These are phyloP conservation scores for Metschnikowia similis DNA, from an alignment of 805 yeast genomes.

Conservation along the genomic window DNA sequence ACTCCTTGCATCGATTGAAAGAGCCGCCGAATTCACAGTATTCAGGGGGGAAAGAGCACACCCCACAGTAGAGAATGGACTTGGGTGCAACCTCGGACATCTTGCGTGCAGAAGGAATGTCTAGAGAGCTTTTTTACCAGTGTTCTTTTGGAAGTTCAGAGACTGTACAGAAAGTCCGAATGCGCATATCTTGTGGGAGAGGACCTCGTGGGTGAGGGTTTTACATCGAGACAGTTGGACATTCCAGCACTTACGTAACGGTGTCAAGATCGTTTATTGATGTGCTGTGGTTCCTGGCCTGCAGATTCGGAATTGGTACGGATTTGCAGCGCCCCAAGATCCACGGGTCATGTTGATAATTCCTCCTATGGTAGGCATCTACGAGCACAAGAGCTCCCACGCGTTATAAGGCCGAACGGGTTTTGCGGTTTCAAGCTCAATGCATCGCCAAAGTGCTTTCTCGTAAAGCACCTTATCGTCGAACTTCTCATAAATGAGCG, in stretches of 20 bases:
- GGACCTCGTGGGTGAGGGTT: no score
- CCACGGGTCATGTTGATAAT: no score
- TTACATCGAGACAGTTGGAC: no score
- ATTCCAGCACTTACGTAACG: background rate
- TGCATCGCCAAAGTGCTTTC: slow-evolving; percentile 55
- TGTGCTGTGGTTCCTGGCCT: background rate
- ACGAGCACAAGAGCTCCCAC: background rate
- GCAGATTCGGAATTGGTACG: no score
- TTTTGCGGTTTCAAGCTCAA: slow-evolving; percentile 57
- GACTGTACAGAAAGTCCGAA: slow-evolving; percentile 2
- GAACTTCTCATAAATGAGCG: slow-evolving; percentile 56
- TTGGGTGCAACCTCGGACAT: slow-evolving; percentile 32
- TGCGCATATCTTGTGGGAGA: background rate
- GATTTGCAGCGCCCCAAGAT: no score
- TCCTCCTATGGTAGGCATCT: background rate
- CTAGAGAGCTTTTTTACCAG: background rate
- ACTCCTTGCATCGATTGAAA: slow-evolving; percentile 75
- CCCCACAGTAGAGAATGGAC: slow-evolving; percentile 62
- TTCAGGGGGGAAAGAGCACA: slow-evolving; percentile 82
- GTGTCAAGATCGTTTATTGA: background rate
- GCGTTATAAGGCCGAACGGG: slow-evolving; percentile 44
- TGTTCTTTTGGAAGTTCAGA: background rate
- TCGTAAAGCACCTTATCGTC: slow-evolving; percentile 49
- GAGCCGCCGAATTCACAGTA: slow-evolving; percentile 89
- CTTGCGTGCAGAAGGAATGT: background rate